Evolutionary conservation across 2,329 filamentous ascomycete species (phyloP), one percentile per base, ranked within the genome.

Genomic region (Clonostachys rosea): DNA sequence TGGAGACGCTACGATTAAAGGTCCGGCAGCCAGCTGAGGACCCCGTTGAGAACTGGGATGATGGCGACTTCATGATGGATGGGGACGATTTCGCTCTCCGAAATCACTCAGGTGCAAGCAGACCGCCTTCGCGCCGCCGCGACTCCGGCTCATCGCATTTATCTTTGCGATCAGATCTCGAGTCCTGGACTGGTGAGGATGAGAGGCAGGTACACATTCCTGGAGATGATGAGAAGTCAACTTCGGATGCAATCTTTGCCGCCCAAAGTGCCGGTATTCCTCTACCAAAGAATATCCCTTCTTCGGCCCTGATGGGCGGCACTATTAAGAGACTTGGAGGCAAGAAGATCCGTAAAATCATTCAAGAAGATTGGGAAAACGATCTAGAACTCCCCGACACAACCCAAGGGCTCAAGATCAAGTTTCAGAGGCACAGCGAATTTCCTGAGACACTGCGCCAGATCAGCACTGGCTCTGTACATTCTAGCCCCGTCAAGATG

Each of bases 241-340:
- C 87, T 10, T 71, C 85, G 56, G 87, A 95, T 61, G 91, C 94
- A 50, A 92, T 99, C 58, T 82, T 88, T 20, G 88, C 90, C 7
- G 92, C 91, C 34, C 87, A 90, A 59, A 85, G 84, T 62, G 91
- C 91, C 24, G 94, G 94, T 55, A 96, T 99, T 53, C 92, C 94
- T 7, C 82, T 97, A 47, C 94, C 94, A 30, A 75, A 81, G 45
- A 91, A 91, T 61, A 83, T 97, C 34, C 91, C 92, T 2, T 83
- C 88, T 33, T 96, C 92, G 17, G 94, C 94, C 33, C 74, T 99
- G 40, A 81, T 94, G 63, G 92, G 92, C 46, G 94, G 94, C 45
- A 92, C 91, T 10, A 97, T 97, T 61, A 95, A 95, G 70, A 79
- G 91, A 56, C 76, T 97, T 34, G 91, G 91, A 44, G 83, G 83